These are phyloP conservation scores for Pseudogymnoascus verrucosus DNA, from an alignment of 2,329 filamentous ascomycete genomes.

Conservation along the genomic window DNA sequence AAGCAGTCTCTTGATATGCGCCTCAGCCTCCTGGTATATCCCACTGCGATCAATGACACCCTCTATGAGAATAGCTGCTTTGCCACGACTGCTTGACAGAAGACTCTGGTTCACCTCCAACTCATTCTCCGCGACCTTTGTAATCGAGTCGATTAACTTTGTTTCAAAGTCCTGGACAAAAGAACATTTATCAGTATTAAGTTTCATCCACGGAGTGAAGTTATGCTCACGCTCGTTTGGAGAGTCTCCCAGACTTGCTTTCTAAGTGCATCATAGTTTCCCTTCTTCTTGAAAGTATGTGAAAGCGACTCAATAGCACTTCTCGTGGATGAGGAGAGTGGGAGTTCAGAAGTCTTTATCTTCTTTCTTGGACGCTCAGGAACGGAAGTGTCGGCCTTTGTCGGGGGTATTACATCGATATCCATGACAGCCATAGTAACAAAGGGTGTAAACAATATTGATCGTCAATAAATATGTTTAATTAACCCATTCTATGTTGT, in stretches of 20 bases:
- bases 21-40: constrained; percentile 64
- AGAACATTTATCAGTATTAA: not conserved
- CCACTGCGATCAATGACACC: constrained; percentile 69
- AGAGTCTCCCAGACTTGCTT: constrained; percentile 63
- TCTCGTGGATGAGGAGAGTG: constrained; percentile 63
- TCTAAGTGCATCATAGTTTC: constrained; percentile 69
- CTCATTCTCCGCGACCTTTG: constrained; percentile 64
- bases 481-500: not conserved
- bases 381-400: not conserved
- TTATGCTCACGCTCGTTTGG: constrained; percentile 29
- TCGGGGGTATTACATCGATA: not conserved
- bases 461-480: constrained; percentile 4
- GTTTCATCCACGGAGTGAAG: not conserved
- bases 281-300: constrained; percentile 81
- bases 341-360: constrained; percentile 68
- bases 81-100: constrained; percentile 63
- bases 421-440: not conserved
- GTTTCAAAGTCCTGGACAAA: constrained; percentile 56
- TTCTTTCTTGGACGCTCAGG: constrained; percentile 32
- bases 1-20: constrained; percentile 59
- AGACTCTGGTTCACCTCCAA: constrained; percentile 66
- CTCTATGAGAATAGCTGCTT: constrained; percentile 68
- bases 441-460: not conserved
- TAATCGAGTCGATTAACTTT: constrained; percentile 56
- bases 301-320: constrained; percentile 66